Evolutionary conservation across 441 rosid genomes (phyloP).

Genomic region (Populus trichocarpa): DNA sequence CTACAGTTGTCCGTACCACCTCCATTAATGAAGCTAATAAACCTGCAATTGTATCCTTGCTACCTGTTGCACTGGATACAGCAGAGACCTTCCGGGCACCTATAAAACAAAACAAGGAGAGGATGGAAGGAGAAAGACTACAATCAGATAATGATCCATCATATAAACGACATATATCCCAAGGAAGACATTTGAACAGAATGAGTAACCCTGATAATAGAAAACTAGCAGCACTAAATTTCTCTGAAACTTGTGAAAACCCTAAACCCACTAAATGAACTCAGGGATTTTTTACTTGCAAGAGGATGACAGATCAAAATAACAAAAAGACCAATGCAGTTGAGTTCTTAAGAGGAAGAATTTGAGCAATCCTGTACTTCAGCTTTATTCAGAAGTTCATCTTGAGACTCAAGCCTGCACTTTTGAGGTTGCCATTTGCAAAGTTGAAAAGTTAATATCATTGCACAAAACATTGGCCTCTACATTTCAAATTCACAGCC

Average conservation of each 20-base stretch:
- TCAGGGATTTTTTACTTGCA: not conserved
- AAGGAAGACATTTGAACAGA: not conserved
- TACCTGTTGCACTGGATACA: conserved; percentile 62
- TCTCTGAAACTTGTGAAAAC: not conserved
- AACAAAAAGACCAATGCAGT: not conserved
- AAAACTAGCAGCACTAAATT: not conserved
- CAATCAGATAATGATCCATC: not conserved
- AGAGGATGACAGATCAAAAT: not conserved
- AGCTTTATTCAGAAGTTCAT: not conserved
- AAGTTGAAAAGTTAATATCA: not conserved
- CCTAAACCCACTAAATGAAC: not conserved
- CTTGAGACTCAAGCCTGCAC: not conserved
- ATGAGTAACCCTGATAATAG: not conserved
- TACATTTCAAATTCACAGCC: not conserved
- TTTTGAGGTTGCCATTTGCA: not conserved
- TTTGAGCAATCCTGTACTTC: not conserved
- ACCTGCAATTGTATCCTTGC: conserved; percentile 90
- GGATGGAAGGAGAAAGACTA: not conserved
- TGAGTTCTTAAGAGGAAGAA: not conserved
- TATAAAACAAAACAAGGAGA: conserved; percentile 12
- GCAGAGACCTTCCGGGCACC: conserved; percentile 68
- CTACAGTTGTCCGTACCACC: conserved; percentile 99
- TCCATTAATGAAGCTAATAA: conserved; percentile 95
- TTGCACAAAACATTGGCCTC: not conserved
- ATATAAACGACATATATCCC: not conserved